Conservation (phyloP, 768 basidiomycete species). For the Leccinellum albellum region DNA sequence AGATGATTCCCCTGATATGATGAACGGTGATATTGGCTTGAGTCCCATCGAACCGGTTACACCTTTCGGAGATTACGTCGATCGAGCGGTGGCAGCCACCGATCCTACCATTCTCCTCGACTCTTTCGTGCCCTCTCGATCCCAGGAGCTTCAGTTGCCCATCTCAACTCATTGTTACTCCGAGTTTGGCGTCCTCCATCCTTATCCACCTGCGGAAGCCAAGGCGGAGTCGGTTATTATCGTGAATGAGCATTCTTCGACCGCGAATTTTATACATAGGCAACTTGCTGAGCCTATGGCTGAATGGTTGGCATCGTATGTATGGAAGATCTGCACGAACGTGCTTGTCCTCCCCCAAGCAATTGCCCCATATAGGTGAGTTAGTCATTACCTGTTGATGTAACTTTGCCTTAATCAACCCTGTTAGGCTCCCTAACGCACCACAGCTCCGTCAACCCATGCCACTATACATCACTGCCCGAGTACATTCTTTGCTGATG, state of each 20-base stretch:
- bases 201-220: slow-evolving; percentile 8
- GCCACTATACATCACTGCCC: slow-evolving; percentile 46
- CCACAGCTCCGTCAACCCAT: slow-evolving; percentile 37
- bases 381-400: slow-evolving; percentile 9
- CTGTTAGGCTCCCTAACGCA: slow-evolving; percentile 27
- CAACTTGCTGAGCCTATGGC: slow-evolving; percentile 74
- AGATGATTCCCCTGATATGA: slow-evolving; percentile 57
- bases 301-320: slow-evolving; percentile 74
- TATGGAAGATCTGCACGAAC: slow-evolving; percentile 82
- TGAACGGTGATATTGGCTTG: slow-evolving; percentile 50
- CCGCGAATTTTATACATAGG: slow-evolving; percentile 57
- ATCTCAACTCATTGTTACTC: slow-evolving; percentile 24
- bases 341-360: slow-evolving; percentile 54
- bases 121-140: slow-evolving; percentile 13
- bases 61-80: slow-evolving; percentile 73
- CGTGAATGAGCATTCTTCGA: slow-evolving; percentile 31
- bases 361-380: slow-evolving; percentile 57
- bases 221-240: slow-evolving; percentile 35
- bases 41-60: slow-evolving; percentile 75
- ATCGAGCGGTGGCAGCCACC: slow-evolving; percentile 59
- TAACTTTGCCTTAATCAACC: slow-evolving; percentile 8
- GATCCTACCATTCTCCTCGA: slow-evolving; percentile 26
- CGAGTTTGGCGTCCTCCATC: slow-evolving; percentile 22
- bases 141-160: slow-evolving; percentile 17
- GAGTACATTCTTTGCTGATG: slow-evolving; percentile 68